Conservation (phyloP, 192 early-diverging fungal genomes). For the Coemansia sp. region DNA sequence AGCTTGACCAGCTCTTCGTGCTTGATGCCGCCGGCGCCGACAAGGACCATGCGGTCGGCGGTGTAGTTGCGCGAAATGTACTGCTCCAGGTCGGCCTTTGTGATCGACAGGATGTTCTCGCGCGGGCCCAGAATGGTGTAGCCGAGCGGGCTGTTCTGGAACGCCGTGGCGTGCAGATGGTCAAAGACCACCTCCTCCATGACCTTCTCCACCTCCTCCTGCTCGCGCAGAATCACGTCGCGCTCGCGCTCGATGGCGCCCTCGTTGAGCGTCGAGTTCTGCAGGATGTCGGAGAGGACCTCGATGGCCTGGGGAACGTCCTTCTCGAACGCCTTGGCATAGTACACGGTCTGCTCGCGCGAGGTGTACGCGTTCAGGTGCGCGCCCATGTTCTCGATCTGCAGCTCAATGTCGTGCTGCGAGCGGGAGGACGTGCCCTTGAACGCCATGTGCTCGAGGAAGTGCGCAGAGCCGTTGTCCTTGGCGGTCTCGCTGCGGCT, state of each 20-base stretch:
- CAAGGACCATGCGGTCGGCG: conserved; percentile 95
- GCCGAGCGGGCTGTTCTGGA: conserved; percentile 83
- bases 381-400: conserved; percentile 98
- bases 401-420: conserved; percentile 88
- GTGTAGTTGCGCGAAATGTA: conserved; percentile 96
- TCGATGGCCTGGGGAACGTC: conserved; percentile 90
- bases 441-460: conserved; percentile 99
- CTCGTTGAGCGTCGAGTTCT: conserved; percentile 77
- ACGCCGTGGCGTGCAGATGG: conserved; percentile 94
- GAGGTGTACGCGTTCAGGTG: conserved; percentile 99
- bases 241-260: conserved; percentile 94
- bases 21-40: conserved; percentile 87
- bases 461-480: conserved; percentile 96
- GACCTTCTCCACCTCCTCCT: conserved; percentile 88
- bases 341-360: conserved; percentile 98
- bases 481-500: conserved; percentile 74
- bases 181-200: conserved; percentile 99
- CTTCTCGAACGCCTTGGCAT: conserved; percentile 87
- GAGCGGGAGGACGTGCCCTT: conserved; percentile 90
- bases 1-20: conserved; percentile 91
- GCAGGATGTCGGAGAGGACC: conserved; percentile 92
- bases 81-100: conserved; percentile 76
- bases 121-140: conserved; percentile 91
- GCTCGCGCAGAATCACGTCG: conserved; percentile 94
- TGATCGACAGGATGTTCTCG: conserved; percentile 90